Conservation (phyloP, 2,329 filamentous ascomycete species). For the Fusarium caatingaense region DNA sequence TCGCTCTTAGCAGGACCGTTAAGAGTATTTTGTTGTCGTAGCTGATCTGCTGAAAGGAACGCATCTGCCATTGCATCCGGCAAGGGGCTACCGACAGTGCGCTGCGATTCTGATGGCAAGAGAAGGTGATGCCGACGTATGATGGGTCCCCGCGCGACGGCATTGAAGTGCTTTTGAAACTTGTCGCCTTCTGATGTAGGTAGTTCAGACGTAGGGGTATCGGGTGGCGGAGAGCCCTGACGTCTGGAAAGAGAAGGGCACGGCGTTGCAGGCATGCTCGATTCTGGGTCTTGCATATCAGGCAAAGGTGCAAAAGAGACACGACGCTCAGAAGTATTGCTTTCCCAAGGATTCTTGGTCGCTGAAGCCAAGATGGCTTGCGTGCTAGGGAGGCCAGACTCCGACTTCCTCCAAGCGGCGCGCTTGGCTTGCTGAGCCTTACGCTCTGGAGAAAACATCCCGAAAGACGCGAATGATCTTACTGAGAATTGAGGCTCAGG, state of each 20-base stretch:
- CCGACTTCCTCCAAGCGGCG: slow-evolving; percentile 39
- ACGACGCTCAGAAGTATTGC: slow-evolving; percentile 43
- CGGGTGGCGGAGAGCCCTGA: slow-evolving; percentile 59
- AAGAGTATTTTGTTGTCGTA: slow-evolving; percentile 12
- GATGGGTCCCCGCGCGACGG: slow-evolving; percentile 53
- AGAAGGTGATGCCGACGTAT: slow-evolving; percentile 47
- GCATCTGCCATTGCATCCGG: slow-evolving; percentile 43
- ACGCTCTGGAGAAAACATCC: slow-evolving; percentile 61
- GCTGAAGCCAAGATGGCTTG: slow-evolving; percentile 53
- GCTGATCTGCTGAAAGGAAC: slow-evolving; percentile 43
- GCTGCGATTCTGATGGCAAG: slow-evolving; percentile 57
- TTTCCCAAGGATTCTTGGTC: slow-evolving; percentile 51
- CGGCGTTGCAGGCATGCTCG: slow-evolving; percentile 14
- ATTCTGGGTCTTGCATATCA: slow-evolving; percentile 36
- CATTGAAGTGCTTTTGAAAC: slow-evolving; percentile 62
- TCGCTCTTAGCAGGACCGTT: slow-evolving; percentile 21
- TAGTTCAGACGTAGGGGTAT: slow-evolving; percentile 50
- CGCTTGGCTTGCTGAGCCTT: slow-evolving; percentile 28
- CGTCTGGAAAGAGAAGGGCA: slow-evolving; percentile 32
- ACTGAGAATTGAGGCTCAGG: slow-evolving; percentile 62
- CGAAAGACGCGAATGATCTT: slow-evolving; percentile 65
- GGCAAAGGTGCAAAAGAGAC: slow-evolving; percentile 55
- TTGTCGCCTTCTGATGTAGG: slow-evolving; percentile 51
- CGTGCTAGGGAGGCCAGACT: slow-evolving; percentile 47
- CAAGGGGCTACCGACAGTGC: slow-evolving; percentile 40